These are phyloP conservation scores for Exophiala aquamarina DNA, from an alignment of 2,329 filamentous ascomycete species.

Conservation along the genomic window DNA sequence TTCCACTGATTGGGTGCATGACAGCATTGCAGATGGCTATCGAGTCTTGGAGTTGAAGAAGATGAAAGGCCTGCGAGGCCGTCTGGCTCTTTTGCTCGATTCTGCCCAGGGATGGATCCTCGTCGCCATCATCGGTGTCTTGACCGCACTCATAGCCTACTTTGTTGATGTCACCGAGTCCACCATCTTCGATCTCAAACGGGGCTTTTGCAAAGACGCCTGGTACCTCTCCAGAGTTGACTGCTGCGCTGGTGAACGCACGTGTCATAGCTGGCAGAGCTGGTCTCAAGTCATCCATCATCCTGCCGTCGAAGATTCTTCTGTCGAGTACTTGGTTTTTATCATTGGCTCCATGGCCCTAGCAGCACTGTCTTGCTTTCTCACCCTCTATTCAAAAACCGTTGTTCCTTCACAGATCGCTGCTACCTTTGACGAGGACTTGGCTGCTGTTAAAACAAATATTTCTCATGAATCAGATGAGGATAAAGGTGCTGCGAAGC, in stretches of 20 bases:
- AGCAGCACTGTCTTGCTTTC: conserved; percentile 68
- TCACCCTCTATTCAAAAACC: conserved; percentile 90
- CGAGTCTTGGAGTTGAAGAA: conserved; percentile 79
- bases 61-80: conserved; percentile 82
- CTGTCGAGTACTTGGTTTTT: conserved; percentile 78
- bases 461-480: conserved; percentile 44
- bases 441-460: conserved; percentile 60
- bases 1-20: conserved; percentile 96
- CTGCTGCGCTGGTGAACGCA: conserved; percentile 58
- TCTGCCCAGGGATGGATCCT: conserved; percentile 92
- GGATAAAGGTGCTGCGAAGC: conserved; percentile 42
- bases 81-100: conserved; percentile 74
- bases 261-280: conserved; percentile 60
- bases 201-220: conserved; percentile 72
- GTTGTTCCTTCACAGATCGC: conserved; percentile 80
- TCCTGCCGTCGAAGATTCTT: conserved; percentile 48
- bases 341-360: conserved; percentile 70
- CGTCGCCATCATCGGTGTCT: conserved; percentile 81
- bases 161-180: conserved; percentile 84
- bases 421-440: conserved; percentile 87
- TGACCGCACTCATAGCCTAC: conserved; percentile 85
- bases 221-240: conserved; percentile 74
- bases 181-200: conserved; percentile 84
- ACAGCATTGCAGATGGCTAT: conserved; percentile 91
- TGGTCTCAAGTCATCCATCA: conserved; percentile 66